These are phyloP conservation scores for Lophiostoma macrostomum DNA, from an alignment of 495 filamentous ascomycete genomes.

Conservation along the genomic window DNA sequence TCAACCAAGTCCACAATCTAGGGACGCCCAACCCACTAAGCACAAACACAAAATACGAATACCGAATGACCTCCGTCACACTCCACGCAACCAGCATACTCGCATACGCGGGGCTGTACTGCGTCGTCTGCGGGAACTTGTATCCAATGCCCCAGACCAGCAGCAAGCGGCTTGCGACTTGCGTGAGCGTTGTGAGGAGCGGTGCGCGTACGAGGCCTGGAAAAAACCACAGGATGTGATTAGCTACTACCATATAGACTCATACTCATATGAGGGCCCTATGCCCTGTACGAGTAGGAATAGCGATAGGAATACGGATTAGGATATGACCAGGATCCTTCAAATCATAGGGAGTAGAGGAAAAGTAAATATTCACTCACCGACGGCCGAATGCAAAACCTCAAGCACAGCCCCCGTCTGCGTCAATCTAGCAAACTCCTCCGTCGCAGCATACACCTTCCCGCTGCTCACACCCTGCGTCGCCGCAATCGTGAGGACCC, in stretches of 20 bases:
- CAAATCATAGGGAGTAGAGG: not conserved
- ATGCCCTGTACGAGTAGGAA: no score
- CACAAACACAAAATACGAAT: constrained; percentile 78
- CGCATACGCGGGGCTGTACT: constrained; percentile 53
- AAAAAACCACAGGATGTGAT: no score
- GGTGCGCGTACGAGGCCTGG: constrained; percentile 84
- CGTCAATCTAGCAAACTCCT: constrained; percentile 67
- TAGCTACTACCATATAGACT: no score
- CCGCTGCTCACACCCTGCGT: constrained; percentile 38
- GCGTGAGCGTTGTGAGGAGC: constrained; percentile 79
- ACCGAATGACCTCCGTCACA: constrained; percentile 82
- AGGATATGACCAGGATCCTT: no score
- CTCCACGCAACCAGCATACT: constrained; percentile 80
- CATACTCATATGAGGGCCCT: no score
- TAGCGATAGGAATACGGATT: no score
- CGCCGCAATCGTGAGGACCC: constrained; percentile 49
- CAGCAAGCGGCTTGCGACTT: constrained; percentile 77
- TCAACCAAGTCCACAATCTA: constrained; percentile 68
- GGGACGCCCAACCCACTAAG: constrained; percentile 61
- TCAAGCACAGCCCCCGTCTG: constrained; percentile 84
- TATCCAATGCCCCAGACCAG: constrained; percentile 78
- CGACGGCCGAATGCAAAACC: constrained; percentile 70
- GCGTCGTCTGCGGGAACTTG: constrained; percentile 58
- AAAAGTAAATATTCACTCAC: constrained; percentile 43
- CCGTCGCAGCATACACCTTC: constrained; percentile 52